Evolutionary conservation across 2,329 filamentous ascomycete genomes (phyloP).

Genomic region (Aspergillus costaricaensis): DNA sequence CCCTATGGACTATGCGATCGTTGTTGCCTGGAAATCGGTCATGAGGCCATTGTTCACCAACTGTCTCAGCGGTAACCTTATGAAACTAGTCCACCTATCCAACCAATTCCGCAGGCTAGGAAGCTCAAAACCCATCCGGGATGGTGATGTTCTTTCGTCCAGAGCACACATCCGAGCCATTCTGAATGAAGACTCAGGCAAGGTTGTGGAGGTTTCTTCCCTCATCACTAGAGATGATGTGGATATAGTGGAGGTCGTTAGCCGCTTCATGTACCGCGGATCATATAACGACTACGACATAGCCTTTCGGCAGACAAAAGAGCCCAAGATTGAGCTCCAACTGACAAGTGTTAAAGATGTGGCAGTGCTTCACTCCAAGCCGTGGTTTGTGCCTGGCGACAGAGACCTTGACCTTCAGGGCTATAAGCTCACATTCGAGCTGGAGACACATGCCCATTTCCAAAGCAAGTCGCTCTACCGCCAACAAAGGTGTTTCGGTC

Average conservation of each 20-base stretch:
- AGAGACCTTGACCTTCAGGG: not conserved
- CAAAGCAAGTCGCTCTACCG: not conserved
- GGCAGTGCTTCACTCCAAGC: constrained; percentile 1
- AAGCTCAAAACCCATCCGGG: not conserved
- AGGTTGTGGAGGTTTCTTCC: not conserved
- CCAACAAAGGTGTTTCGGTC: not conserved
- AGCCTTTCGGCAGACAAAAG: not conserved
- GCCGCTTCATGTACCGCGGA: constrained; percentile 1
- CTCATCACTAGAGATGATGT: not conserved
- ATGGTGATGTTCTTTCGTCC: not conserved
- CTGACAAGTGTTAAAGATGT: not conserved
- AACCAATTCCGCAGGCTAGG: not conserved
- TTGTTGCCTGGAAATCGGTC: constrained; percentile 1
- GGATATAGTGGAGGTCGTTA: not conserved
- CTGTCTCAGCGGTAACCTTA: not conserved
- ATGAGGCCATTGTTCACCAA: constrained; percentile 1
- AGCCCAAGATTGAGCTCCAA: not conserved
- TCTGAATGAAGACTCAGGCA: not conserved
- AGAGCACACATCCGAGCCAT: not conserved
- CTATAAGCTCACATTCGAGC: not conserved
- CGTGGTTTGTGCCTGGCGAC: not conserved
- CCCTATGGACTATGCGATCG: not conserved
- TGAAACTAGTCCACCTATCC: constrained; percentile 1
- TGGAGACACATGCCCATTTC: not conserved
- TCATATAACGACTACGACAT: not conserved